These are phyloP conservation scores for apple (Malus domestica) DNA, from an alignment of 306 rosid genomes.

Conservation along the genomic window ASM211411v1 NC_041802.1:2894001-2894500, in stretches of 20 bases:
- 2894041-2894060: neutral
- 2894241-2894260: neutral
- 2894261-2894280: neutral
- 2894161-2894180: neutral
- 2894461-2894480: too few relatives aligned
- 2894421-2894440: too few relatives aligned
- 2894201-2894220: neutral
- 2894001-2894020: neutral
- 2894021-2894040: neutral
- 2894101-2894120: neutral
- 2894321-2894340: too few relatives aligned
- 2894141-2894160: too few relatives aligned
- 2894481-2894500: too few relatives aligned
- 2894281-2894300: too few relatives aligned
- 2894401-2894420: too few relatives aligned
- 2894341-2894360: too few relatives aligned
- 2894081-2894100: neutral
- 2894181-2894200: neutral
- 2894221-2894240: neutral
- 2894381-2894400: too few relatives aligned
- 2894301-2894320: too few relatives aligned
- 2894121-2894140: neutral
- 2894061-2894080: neutral
- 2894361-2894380: too few relatives aligned
- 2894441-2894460: too few relatives aligned